Conservation (phyloP, 192 early-diverging fungal genomes). For the Geosiphon pyriformis region DNA sequence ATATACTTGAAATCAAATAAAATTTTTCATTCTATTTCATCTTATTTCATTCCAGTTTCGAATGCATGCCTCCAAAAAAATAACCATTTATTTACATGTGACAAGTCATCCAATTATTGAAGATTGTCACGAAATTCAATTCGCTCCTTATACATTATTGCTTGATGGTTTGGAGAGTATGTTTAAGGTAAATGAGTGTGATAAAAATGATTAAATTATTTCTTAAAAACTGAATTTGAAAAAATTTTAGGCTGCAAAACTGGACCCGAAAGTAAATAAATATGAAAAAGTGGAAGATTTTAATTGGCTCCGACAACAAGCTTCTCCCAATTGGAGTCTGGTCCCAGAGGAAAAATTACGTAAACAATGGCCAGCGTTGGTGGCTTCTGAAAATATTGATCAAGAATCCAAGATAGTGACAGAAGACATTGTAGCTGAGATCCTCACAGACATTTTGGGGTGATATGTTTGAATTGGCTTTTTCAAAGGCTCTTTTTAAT, state of each 20-base stretch:
- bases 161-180: conserved; percentile 27
- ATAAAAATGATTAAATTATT: not conserved
- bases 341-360: conserved; percentile 19
- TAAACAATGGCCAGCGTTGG: conserved; percentile 15
- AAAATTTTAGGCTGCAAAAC: conserved; percentile 23
- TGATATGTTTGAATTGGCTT: no score
- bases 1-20: conserved; percentile 9
- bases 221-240: no score
- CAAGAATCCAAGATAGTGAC: no score
- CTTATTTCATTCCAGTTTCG: conserved; percentile 52
- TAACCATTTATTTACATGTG: conserved; percentile 64
- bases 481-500: no score
- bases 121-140: conserved; percentile 59
- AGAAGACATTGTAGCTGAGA: no score
- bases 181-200: conserved; percentile 25
- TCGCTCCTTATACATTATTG: conserved; percentile 58
- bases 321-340: conserved; percentile 72
- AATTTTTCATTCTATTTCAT: conserved; percentile 5
- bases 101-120: conserved; percentile 86
- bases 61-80: conserved; percentile 66
- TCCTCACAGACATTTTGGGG: no score
- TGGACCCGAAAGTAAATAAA: conserved; percentile 38
- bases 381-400: not conserved
- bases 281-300: conserved; percentile 80
- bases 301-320: conserved; percentile 79